These are phyloP conservation scores for Candida dajiaensis DNA, from an alignment of 805 yeast species.

Conservation along the genomic window DNA sequence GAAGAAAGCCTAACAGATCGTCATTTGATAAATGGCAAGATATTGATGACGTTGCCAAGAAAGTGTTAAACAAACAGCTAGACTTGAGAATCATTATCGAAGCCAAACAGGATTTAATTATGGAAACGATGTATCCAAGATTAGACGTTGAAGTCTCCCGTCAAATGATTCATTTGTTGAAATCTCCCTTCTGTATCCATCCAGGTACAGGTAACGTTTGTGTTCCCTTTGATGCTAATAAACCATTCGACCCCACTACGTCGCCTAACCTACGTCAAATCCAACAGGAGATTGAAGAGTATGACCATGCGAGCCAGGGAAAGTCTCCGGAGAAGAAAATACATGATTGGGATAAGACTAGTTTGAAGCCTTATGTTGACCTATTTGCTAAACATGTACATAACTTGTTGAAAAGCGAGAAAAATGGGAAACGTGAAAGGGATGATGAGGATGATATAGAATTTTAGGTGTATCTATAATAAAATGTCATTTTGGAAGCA, in stretches of 20 bases:
- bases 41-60: constrained; percentile 45
- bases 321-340: constrained; percentile 15
- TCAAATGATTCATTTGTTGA: constrained; percentile 84
- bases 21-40: constrained; percentile 76
- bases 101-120: constrained; percentile 75
- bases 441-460: constrained; percentile 24
- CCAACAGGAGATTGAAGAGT: constrained; percentile 55
- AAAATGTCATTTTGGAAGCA: neutral
- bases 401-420: constrained; percentile 50
- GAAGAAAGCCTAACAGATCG: constrained; percentile 40
- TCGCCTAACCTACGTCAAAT: constrained; percentile 72
- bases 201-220: constrained; percentile 95
- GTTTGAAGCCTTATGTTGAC: constrained; percentile 65
- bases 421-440: constrained; percentile 34
- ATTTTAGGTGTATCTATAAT: constrained; percentile 3
- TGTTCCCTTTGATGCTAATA: constrained; percentile 58
- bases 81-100: constrained; percentile 49
- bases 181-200: constrained; percentile 95
- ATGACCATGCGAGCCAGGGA: constrained; percentile 25
- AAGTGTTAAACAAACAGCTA: constrained; percentile 30
- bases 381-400: constrained; percentile 59
- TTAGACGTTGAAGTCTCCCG: constrained; percentile 90
- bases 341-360: constrained; percentile 54
- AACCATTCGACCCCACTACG: constrained; percentile 66
- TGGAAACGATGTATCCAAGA: constrained; percentile 82